Base-by-base conservation (phyloP, 2,329 filamentous ascomycete genomes). In the Chrysoporthe deuterocubensis region DNA sequence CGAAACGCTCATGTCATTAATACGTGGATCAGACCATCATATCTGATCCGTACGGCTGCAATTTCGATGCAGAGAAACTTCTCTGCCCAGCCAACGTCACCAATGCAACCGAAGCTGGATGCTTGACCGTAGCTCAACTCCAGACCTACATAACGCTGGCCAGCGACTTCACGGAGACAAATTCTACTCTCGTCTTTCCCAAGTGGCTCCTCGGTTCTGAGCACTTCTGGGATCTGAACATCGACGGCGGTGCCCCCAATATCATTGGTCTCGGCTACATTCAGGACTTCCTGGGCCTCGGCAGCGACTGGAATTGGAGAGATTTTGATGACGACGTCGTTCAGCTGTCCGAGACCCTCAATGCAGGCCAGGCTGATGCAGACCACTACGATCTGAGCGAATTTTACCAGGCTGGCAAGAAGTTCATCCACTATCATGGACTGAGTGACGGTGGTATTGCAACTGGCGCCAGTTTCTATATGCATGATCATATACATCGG, bases 401-500 rank as follows among this genome's bases (percentile, higher is more conserved):
- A 3, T 57, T 57, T 26, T 67, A 63, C 79, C 71, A 76, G 11
- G 74, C 77, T 14, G 81, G 82, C 54, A 77, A 76, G 34, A 84
- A 84, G 73, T 72, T 84, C 43, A 72, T 84, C 44, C 80, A 78
- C 54, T 82, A 78, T 70, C 82, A 83, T 69, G 83, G 83, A 43
- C 75, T 74, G 32, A 76, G 78, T 66, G 82, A 84, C 71, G 74
- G 71, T 16, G 74, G 81, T 67, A 83, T 85, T 71, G 76, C 78
- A 9, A 78, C 76, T 13, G 78, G 79, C 7, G 83, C 43, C 48
- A 40, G 21, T 18, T 11, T 48, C 14, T 43, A 61, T 32, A 42
- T 66, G 14, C 62, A 62, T 21, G 54, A 57, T 11, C 54, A 57
- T 9, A 9, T 57, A 13, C 26, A 37, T 21, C 32, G 16, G 32